Conservation (phyloP, 2,329 filamentous ascomycete genomes). For the Botrytis sinoallii region DNA sequence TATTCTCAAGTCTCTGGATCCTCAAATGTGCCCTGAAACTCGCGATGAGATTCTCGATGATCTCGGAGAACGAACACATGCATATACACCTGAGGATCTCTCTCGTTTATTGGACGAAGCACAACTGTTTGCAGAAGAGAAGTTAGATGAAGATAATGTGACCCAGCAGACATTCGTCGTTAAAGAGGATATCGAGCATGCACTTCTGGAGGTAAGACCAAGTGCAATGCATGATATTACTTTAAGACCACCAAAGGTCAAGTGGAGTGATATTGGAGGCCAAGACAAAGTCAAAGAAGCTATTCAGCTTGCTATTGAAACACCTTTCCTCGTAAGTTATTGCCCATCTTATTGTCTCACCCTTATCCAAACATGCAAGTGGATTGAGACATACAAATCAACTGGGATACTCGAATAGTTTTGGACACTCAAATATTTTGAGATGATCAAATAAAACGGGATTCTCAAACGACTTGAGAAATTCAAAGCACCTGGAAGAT, state of each 20-base stretch:
- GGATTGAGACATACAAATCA: neutral
- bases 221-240: conserved; percentile 88
- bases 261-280: conserved; percentile 86
- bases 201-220: conserved; percentile 68
- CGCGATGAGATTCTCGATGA: conserved; percentile 53
- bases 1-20: conserved; percentile 59
- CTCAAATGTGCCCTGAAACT: conserved; percentile 46
- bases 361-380: neutral
- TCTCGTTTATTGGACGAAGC: conserved; percentile 59
- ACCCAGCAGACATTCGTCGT: conserved; percentile 27
- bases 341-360: neutral
- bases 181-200: conserved; percentile 58
- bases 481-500: neutral
- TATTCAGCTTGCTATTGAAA: conserved; percentile 46
- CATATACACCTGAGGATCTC: conserved; percentile 79
- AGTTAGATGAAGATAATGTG: conserved; percentile 18
- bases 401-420: neutral
- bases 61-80: conserved; percentile 75
- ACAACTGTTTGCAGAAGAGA: conserved; percentile 39
- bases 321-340: conserved; percentile 32
- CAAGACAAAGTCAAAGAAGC: conserved; percentile 70
- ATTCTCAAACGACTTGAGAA: neutral
- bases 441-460: neutral
- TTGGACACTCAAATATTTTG: neutral
- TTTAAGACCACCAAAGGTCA: conserved; percentile 79